Conservation (phyloP, 2,329 filamentous ascomycete species). For the Beauveria varroae region DNA sequence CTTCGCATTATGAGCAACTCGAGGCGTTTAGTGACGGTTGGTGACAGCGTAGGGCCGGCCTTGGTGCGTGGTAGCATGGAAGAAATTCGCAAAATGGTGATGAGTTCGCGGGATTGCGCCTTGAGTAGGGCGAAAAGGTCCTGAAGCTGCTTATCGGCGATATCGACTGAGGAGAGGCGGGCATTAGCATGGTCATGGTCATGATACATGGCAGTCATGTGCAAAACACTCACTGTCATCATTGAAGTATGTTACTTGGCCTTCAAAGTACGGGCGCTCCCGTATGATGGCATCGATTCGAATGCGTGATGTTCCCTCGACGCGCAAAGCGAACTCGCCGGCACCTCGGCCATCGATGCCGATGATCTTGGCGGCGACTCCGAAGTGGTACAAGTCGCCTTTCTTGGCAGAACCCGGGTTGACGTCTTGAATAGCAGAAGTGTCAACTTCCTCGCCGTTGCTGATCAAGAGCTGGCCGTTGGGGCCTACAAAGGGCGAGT, state of each 20-base stretch:
- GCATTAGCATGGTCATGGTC: neutral
- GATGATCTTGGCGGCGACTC: conserved; percentile 71
- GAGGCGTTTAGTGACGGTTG: conserved; percentile 76
- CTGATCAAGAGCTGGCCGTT: conserved; percentile 72
- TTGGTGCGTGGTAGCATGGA: conserved; percentile 70
- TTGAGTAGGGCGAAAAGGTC: conserved; percentile 75
- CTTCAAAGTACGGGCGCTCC: conserved; percentile 82
- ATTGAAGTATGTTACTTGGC: conserved; percentile 61
- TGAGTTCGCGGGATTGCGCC: conserved; percentile 74
- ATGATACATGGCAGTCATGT: neutral
- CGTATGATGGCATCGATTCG: conserved; percentile 57
- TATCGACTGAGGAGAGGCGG: conserved; percentile 19
- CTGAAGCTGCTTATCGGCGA: conserved; percentile 52
- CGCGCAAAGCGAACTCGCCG: conserved; percentile 72
- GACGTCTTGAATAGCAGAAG: conserved; percentile 35
- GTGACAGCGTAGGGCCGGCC: conserved; percentile 60
- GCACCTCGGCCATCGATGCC: conserved; percentile 69
- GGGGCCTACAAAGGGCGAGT: conserved; percentile 63
- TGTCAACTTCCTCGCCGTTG: conserved; percentile 47
- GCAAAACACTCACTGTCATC: conserved; percentile 51
- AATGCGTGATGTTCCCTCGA: conserved; percentile 77
- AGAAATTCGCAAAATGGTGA: conserved; percentile 76
- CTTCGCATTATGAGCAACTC: conserved; percentile 83
- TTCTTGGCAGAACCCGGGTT: conserved; percentile 55
- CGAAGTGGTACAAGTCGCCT: conserved; percentile 73